Base-by-base conservation (phyloP, 306 rosid species). In the Quillaja saponaria region DNA sequence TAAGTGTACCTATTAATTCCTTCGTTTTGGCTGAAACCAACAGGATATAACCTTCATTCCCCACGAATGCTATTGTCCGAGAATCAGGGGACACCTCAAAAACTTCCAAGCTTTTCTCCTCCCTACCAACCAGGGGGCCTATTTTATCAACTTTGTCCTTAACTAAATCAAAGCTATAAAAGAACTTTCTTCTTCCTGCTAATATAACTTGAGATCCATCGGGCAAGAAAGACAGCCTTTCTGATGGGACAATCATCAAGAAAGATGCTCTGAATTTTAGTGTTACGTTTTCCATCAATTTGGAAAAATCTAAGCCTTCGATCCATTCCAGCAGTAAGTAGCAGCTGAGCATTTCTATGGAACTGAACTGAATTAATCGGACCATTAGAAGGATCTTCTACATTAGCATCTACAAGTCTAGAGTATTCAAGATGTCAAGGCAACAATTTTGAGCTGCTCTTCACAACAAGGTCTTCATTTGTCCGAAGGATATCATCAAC, bases 11-110 rank as follows among this genome's bases (percentile, higher is more conserved):
- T 10, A 86, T 58, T 55, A 92, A 72, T 66, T 89, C 89, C 78
- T 92, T 92, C 1, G 96, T 79, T 75, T 84, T 92, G 10, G 90
- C 49, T 25, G 96, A 88, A 50, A 92, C 96, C 74, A 92, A 52
- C 71, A 92, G 79, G 81, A 92, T 86, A 71, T 92, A 83, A 42
- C 98, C 98, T 78, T 92, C 95, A 72, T 92, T 92, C 17, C 95
- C 96, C 37, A 71, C 80, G 76, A 86, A 92, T 8, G 96, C 98
- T 69, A 92, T 71, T n/a, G 71, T 76, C 61, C 77, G 73, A 61
- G 98, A 92, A 76, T 92, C 95, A 17, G 94, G 84, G 58, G 96
- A 86, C 55, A 86, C 87, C 82, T 92, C 95, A 67, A 92, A 88
- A 78, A 13, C 12, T 72, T 88, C 98, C 80, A 92, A 68, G 84